Conservation (phyloP, 345 rosid species). For the Eucalyptus regnans region DNA sequence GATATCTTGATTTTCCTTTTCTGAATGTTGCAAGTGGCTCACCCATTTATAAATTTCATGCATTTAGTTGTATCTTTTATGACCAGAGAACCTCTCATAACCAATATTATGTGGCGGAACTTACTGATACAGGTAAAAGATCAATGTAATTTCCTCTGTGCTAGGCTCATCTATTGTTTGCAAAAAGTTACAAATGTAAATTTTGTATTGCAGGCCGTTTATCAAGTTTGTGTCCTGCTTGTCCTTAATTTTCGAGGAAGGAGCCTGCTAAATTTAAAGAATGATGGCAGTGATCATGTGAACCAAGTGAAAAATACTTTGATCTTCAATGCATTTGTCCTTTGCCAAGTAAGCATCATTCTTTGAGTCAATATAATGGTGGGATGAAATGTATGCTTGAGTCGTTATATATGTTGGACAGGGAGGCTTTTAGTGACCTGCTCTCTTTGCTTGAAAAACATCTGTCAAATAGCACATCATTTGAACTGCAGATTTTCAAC, state of each 20-base stretch:
- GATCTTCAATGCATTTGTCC: constrained; percentile 90
- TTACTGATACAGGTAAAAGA: constrained; percentile 59
- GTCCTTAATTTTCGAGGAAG: constrained; percentile 61
- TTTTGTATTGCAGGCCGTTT: constrained; percentile 43
- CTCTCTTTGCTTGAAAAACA: background rate
- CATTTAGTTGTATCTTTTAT: background rate
- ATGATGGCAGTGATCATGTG: constrained; percentile 10
- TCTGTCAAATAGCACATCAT: background rate
- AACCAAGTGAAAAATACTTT: constrained; percentile 66
- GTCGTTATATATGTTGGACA: background rate
- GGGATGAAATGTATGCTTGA: background rate
- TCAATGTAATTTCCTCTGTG: background rate
- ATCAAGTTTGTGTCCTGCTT: constrained; percentile 75
- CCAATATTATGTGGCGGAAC: constrained; percentile 99
- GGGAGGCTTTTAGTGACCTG: background rate
- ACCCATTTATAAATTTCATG: background rate
- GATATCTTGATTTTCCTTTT: background rate
- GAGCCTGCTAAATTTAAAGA: constrained; percentile 39
- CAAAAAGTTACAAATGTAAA: background rate
- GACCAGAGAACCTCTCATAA: constrained; percentile 86
- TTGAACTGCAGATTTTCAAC: constrained; percentile 63
- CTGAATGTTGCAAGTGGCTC: background rate
- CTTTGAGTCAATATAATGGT: background rate
- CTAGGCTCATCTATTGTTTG: background rate
- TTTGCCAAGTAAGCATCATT: constrained; percentile 62